Evolutionary conservation across 768 basidiomycete species (phyloP).

Genomic region (Tulasnella sp.): DNA sequence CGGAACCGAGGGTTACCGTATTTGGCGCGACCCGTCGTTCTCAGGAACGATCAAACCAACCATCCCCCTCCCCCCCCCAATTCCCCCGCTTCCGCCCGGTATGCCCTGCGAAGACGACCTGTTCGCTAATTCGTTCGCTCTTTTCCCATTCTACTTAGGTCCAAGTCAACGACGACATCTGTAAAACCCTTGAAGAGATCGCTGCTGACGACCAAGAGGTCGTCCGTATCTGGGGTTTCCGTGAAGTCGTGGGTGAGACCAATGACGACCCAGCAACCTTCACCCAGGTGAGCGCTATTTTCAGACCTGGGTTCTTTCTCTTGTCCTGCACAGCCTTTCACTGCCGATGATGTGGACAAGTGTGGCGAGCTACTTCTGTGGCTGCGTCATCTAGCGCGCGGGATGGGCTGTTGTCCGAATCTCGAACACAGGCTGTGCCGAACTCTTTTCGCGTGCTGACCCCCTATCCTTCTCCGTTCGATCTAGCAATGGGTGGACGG

Average conservation of each 20-base stretch:
- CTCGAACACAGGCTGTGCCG: no score
- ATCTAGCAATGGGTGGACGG: no score
- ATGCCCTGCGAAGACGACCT: background rate
- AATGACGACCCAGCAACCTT: conserved; percentile 10
- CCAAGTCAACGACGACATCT: conserved; percentile 25
- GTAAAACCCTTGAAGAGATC: conserved; percentile 17
- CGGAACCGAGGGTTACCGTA: background rate
- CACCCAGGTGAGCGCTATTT: conserved; percentile 17
- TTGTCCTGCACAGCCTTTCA: background rate
- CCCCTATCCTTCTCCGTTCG: no score
- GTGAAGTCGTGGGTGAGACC: conserved; percentile 19
- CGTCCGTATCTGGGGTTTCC: conserved; percentile 29
- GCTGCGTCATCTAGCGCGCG: background rate
- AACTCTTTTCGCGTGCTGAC: no score
- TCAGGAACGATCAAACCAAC: background rate
- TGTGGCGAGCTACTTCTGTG: background rate
- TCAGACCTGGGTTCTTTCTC: background rate
- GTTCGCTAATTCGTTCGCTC: background rate
- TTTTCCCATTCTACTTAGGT: background rate
- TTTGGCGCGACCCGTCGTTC: background rate
- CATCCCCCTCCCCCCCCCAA: no score
- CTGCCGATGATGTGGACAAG: background rate
- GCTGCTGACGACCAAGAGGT: conserved; percentile 5
- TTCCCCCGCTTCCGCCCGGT: background rate
- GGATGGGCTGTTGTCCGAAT: background rate